A percentile compares a stretch with the other conserved stretches of the same genome.
These are phyloP conservation scores for Cicer cuneatum DNA, from an alignment of 306 rosid species.

Conservation along the genomic window DNA sequence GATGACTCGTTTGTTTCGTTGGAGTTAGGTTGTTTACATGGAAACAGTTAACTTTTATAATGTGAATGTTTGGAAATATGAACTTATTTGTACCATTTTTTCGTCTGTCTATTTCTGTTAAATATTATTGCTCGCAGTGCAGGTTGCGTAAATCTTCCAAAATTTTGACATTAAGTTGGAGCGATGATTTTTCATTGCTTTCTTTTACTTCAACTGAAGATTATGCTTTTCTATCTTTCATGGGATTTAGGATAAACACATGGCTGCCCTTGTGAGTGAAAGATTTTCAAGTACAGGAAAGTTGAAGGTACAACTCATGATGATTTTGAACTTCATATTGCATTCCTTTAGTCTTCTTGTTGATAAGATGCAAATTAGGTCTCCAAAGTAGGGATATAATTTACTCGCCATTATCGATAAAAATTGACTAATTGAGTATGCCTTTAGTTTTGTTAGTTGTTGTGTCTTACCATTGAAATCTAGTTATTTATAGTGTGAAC, in stretches of 20 bases:
- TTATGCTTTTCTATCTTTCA: constrained; percentile 36
- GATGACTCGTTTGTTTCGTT: constrained; percentile 27
- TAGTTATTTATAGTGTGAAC: background rate
- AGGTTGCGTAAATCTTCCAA: constrained; percentile 22
- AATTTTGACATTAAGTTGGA: background rate
- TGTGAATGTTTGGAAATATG: constrained; percentile 14
- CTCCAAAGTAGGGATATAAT: constrained; percentile 16
- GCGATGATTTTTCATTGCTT: constrained; percentile 2
- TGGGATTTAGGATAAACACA: constrained; percentile 73
- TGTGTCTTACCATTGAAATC: constrained; percentile 30
- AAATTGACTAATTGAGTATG: background rate
- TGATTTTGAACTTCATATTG: constrained; percentile 28
- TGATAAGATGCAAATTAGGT: constrained; percentile 9
- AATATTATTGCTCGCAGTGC: background rate
- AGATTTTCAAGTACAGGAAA: constrained; percentile 68
- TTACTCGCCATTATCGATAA: background rate
- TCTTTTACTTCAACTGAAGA: constrained; percentile 27
- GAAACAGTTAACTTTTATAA: constrained; percentile 3
- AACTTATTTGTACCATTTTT: constrained; percentile 8
- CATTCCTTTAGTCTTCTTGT: constrained; percentile 7
- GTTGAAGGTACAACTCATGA: constrained; percentile 63
- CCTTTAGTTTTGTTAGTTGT: constrained; percentile 19
- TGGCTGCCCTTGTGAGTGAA: constrained; percentile 83
- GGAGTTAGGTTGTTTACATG: constrained; percentile 4
- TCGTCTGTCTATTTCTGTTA: background rate